Evolutionary conservation across 345 rosid genomes (phyloP), one percentile per base, ranked within the genome.

Genomic region (Moricandia arvensis): DNA sequence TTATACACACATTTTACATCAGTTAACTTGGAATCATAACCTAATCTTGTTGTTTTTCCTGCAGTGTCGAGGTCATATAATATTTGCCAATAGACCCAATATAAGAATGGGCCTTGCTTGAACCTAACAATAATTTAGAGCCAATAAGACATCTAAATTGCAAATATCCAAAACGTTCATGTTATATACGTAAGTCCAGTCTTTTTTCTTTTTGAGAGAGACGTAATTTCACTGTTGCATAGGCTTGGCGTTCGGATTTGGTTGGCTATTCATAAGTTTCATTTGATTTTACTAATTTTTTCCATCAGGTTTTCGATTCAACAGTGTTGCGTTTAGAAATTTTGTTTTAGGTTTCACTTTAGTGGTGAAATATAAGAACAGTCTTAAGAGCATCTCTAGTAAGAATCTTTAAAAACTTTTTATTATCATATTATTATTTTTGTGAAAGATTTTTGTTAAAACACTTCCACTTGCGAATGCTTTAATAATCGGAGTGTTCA

Each of bases 21-120:
- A 27, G 12, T 54, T 0, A 73, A 11, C 55, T 54, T 54, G 70
- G 77, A 11, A 64, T 37, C 29, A 6, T 38, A 38, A 37, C 45
- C 45, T n/a, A n/a, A n/a, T n/a, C n/a, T n/a, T n/a, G n/a, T n/a
- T n/a, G n/a, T n/a, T n/a, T n/a, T 90, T 3, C 96, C 91, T 65
- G 91, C 65, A 45, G 88, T 90, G 84, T 88, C 96, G 49, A 88
- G 96, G 51, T 93, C 96, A 53, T 18, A 53, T 18, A 17, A 27
- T 53, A 53, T 53, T 51, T 6, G 10, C 55, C 21, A 17, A 53
- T 7, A 54, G 59, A 10, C 60, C 60, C 60, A 55, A 4, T 55
- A 10, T n/a, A 21, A 6, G 1, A 21, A 4, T 55, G 31, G 60
- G 60, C 31, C 30, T 55, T 55, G n/a, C 29, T 10, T 55, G 31